phyloP scores from a whole-genome alignment of 164 flowering plant species.

The Buxus sempervirens region DNA sequence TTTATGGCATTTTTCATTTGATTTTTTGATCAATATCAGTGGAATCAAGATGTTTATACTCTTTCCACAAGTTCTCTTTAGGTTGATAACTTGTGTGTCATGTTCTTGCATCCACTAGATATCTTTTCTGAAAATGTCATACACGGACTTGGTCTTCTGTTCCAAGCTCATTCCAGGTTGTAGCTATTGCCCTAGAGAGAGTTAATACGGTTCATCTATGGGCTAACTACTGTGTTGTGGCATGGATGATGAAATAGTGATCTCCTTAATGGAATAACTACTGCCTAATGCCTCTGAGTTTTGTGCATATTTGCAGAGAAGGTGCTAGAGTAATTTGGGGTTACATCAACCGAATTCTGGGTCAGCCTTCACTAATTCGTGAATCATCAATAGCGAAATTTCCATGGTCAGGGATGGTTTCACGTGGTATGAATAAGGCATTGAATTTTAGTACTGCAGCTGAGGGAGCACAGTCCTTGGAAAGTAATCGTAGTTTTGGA shows the following conservation, averaged over 20 bases:
- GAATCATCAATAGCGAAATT: slow-evolving; percentile 79
- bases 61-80: neutral
- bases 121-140: neutral
- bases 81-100: too few species aligned
- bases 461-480: slow-evolving; percentile 23
- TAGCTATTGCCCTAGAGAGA: neutral
- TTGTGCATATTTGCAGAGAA: slow-evolving; percentile 53
- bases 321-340: slow-evolving; percentile 97
- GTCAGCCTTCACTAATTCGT: slow-evolving; percentile 93
- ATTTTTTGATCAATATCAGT: neutral
- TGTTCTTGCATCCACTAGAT: neutral
- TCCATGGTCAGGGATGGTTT: slow-evolving; percentile 62
- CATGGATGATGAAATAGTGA: neutral
- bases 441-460: slow-evolving; percentile 32
- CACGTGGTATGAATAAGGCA: slow-evolving; percentile 39
- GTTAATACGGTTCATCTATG: neutral
- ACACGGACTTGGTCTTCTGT: neutral
- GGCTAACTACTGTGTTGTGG: neutral
- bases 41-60: neutral
- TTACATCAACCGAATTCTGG: slow-evolving; percentile 83
- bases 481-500: slow-evolving; percentile 38
- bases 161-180: neutral
- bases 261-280: neutral
- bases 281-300: slow-evolving; percentile 1
- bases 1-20: neutral